These are phyloP conservation scores for Pisolithus marmoratus DNA, from an alignment of 768 basidiomycete genomes.

Conservation along the genomic window DNA sequence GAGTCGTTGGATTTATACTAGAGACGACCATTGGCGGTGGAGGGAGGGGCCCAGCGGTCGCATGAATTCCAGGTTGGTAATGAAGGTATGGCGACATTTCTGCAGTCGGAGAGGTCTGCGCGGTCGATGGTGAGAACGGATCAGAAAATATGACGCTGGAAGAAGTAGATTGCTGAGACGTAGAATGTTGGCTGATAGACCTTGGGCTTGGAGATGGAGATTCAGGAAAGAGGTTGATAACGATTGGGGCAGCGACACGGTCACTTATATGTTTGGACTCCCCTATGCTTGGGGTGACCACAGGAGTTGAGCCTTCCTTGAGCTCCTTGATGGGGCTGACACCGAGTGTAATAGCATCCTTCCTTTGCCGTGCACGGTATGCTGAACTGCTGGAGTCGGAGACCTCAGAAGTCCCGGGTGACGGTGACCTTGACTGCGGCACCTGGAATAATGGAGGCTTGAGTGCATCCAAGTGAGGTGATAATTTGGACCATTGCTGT, in stretches of 20 bases:
- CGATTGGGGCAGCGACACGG: conserved; percentile 59
- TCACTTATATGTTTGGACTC: conserved; percentile 52
- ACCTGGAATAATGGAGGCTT: conserved; percentile 34
- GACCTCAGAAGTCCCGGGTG: conserved; percentile 24
- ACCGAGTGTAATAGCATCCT: conserved; percentile 29
- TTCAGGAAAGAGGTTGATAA: conserved; percentile 42
- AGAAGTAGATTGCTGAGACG: conserved; percentile 24
- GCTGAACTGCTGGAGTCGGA: conserved; percentile 29
- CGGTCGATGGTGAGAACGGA: conserved; percentile 21
- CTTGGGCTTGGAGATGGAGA: conserved; percentile 24
- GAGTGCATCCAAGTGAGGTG: conserved; percentile 25
- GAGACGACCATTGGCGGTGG: conserved; percentile 59
- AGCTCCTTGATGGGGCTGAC: conserved; percentile 25
- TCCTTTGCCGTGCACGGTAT: conserved; percentile 24
- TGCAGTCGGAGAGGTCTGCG: conserved; percentile 23
- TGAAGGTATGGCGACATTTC: conserved; percentile 41
- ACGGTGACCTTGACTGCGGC: conserved; percentile 29
- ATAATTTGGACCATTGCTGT: conserved; percentile 25
- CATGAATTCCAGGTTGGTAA: conserved; percentile 64
- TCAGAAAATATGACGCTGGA: conserved; percentile 18
- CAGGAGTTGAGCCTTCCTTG: conserved; percentile 19
- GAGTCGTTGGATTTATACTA: conserved; percentile 39
- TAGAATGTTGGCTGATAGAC: conserved; percentile 21
- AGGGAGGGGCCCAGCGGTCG: conserved; percentile 69
- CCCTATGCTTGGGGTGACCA: conserved; percentile 59